phyloP scores from a whole-genome alignment of 2,329 filamentous ascomycete species.

The Cordyceps javanica region DNA sequence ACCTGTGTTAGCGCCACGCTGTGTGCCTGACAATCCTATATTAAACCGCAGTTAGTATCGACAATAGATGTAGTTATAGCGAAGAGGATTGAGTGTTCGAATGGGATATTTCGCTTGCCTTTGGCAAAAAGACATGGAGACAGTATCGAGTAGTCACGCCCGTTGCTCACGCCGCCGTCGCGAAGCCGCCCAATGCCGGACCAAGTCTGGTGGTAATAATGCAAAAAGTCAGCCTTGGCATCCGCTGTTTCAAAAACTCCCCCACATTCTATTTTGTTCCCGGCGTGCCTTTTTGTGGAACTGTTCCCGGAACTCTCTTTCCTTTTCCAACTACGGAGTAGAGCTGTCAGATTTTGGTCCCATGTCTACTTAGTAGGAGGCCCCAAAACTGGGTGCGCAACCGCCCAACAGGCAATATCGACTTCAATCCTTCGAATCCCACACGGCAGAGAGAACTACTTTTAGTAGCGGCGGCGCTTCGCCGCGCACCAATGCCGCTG shows the following conservation, averaged over 20 bases:
- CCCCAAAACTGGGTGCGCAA: not conserved
- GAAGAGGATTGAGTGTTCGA: not conserved
- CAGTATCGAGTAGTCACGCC: too few relatives aligned
- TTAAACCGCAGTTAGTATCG: not conserved
- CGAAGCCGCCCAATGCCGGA: too few relatives aligned
- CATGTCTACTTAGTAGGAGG: not conserved
- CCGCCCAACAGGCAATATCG: not conserved
- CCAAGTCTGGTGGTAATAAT: too few relatives aligned
- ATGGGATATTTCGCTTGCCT: not conserved
- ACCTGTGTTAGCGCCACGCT: not conserved
- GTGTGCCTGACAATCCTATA: not conserved
- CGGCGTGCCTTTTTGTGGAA: not conserved
- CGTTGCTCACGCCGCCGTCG: too few relatives aligned
- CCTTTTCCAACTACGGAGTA: not conserved
- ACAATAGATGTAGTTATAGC: not conserved
- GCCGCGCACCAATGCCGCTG: not conserved
- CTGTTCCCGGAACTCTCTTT: too few relatives aligned
- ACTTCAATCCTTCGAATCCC: not conserved
- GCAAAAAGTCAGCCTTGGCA: too few relatives aligned
- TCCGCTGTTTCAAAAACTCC: too few relatives aligned
- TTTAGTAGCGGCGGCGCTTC: too few relatives aligned
- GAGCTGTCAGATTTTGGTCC: not conserved
- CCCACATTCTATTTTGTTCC: not conserved
- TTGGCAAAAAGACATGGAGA: too few relatives aligned
- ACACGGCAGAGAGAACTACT: not conserved